Percentiles rank a stretch among this genome's conserved stretches.
Conservation (phyloP, 257 asterid genomes). For the Penstemon eatonii region DNA sequence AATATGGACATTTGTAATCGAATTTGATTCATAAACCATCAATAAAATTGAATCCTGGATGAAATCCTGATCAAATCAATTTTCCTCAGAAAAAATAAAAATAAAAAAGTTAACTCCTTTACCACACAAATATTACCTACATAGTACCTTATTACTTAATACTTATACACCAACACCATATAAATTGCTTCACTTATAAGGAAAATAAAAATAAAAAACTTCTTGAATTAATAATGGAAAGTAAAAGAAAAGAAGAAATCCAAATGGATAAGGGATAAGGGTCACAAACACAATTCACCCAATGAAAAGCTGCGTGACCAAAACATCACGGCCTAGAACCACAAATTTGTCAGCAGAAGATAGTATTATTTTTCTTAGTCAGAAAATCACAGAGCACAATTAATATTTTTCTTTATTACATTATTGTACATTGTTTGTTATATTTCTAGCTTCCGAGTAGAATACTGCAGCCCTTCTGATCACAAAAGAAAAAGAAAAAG, state of each 20-base stretch:
- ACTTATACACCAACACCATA: too few relatives aligned
- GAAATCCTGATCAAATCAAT: too few relatives aligned
- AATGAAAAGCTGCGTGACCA: slow-evolving; percentile 39
- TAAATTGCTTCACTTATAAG: not conserved
- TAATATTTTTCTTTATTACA: slow-evolving; percentile 8
- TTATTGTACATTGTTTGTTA: slow-evolving; percentile 22
- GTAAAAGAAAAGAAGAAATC: not conserved
- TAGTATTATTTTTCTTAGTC: slow-evolving; percentile 26
- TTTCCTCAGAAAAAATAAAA: too few relatives aligned
- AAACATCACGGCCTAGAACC: slow-evolving; percentile 41
- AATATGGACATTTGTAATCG: too few relatives aligned
- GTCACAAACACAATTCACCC: slow-evolving; percentile 30
- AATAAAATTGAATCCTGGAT: too few relatives aligned
- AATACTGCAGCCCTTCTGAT: slow-evolving; percentile 2
- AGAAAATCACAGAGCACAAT: slow-evolving; percentile 17
- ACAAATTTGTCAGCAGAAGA: slow-evolving; percentile 51
- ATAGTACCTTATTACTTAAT: too few relatives aligned
- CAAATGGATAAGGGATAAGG: slow-evolving; percentile 69
- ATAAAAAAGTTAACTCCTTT: too few relatives aligned
- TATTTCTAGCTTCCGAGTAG: slow-evolving; percentile 15
- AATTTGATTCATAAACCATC: too few relatives aligned
- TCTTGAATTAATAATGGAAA: not conserved
- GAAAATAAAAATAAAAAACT: not conserved
- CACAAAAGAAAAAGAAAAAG: not conserved
- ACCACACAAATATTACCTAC: too few relatives aligned